Evolutionary conservation across 2,329 filamentous ascomycete species (phyloP), one percentile per base, ranked within the genome.

Genomic region (Penicillium polonicum): DNA sequence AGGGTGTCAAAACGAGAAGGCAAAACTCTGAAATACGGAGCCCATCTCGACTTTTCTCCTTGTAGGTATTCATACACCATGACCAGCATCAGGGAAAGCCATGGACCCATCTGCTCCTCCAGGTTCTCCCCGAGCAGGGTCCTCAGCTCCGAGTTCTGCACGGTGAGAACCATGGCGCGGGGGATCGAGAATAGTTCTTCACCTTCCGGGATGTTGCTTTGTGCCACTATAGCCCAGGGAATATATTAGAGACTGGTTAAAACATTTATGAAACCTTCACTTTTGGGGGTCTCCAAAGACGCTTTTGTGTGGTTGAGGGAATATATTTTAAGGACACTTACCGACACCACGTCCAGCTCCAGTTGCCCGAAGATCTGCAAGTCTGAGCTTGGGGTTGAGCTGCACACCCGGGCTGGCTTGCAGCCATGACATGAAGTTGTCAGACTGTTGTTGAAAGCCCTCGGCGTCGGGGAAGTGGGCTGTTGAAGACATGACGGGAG

Each of bases 111-210:
- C 17, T 71, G 67, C 38, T 76, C 67, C 36, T 76, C 67, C 57
- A 88, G 82, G 58, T 87, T 73, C 45, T 80, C 73, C 0, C 85
- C 81, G 23, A 88, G 80, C 72, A 79, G 80, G 65, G 74, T 77
- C 25, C 83, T 81, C 31, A 96, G 79, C 48, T 83, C 80, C 1
- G 91, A 94, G 41, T 89, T 95, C 69, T 88, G 82, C 23, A 84
- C 79, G 65, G 84, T 89, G 69, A 96, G 84, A 61, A 96, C 87
- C 49, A 83, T 79, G 46, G 79, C 76, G 60, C 89, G 85, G 2
- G 91, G 91, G 60, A 96, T 89, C 46, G 85, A 87, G 78, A 96
- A 96, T 43, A 96, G 82, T 48, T 88, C 83, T 56, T 91, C 90
- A 60, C 92, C 89, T 65, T 89, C 83, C 19, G 80, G 76, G 53